These are phyloP conservation scores for Geranium rotundifolium DNA, from an alignment of 345 rosid genomes.

Conservation along the genomic window DNA sequence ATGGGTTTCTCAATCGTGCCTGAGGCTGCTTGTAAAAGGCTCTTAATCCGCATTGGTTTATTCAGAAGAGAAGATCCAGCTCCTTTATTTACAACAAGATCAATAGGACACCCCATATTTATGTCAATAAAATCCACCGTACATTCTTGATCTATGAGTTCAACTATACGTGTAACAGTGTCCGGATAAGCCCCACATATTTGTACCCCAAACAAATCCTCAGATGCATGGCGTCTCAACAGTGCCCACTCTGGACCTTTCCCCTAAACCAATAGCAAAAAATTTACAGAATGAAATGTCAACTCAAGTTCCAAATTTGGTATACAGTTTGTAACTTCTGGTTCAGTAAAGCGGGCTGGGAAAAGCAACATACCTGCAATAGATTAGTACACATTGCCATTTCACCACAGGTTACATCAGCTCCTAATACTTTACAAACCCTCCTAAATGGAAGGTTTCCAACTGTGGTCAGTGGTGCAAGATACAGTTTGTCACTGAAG, in stretches of 20 bases:
- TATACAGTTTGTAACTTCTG: too few species aligned
- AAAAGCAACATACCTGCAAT: slow-evolving; percentile 48
- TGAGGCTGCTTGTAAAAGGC: slow-evolving; percentile 55
- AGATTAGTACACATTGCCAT: slow-evolving; percentile 98
- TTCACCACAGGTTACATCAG: slow-evolving; percentile 92
- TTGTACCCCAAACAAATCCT: slow-evolving; percentile 94
- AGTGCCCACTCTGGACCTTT: slow-evolving; percentile 99
- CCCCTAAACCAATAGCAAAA: slow-evolving; percentile 30
- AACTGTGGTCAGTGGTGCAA: slow-evolving; percentile 90
- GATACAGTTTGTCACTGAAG: slow-evolving; percentile 77
- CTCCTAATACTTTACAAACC: slow-evolving; percentile 84
- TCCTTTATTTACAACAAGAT: slow-evolving; percentile 77
- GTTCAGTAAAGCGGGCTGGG: slow-evolving; percentile 3
- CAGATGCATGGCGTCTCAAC: slow-evolving; percentile 76
- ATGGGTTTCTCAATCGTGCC: slow-evolving; percentile 67
- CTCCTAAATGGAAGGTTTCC: slow-evolving; percentile 97
- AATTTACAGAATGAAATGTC: background rate
- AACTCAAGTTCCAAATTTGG: background rate
- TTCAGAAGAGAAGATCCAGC: slow-evolving; percentile 91
- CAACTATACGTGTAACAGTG: slow-evolving; percentile 55
- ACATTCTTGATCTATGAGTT: slow-evolving; percentile 77
- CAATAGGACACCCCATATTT: slow-evolving; percentile 97
- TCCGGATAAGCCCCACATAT: slow-evolving; percentile 81
- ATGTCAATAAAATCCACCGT: slow-evolving; percentile 81
- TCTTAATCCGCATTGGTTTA: slow-evolving; percentile 74